Conservation (phyloP, 2,329 filamentous ascomycete genomes). For the Diaporthe capsici region DNA sequence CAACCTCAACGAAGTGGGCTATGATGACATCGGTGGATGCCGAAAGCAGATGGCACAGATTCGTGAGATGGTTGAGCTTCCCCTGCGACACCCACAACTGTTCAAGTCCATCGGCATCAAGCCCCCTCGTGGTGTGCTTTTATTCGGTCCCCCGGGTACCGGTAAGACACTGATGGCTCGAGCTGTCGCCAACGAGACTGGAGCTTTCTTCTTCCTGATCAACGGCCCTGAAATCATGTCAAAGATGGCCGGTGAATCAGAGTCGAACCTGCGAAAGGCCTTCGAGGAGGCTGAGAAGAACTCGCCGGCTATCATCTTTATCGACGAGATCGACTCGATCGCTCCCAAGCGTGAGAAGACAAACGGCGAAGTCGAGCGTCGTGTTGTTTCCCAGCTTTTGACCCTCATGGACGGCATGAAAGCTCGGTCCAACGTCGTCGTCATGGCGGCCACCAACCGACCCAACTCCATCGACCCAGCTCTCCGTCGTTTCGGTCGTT, state of each 20-base stretch:
- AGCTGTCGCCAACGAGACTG: constrained; percentile 98
- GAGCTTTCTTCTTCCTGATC: constrained; percentile 99
- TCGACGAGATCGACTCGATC: constrained; percentile 99
- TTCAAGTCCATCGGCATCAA: constrained; percentile 99
- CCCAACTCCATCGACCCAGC: constrained; percentile 99
- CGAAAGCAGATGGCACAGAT: constrained; percentile 99
- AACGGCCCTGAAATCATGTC: constrained; percentile 99
- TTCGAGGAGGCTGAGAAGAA: constrained; percentile 99
- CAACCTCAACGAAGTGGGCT: constrained; percentile 98
- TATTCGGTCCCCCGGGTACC: constrained; percentile 96
- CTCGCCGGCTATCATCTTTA: constrained; percentile 99
- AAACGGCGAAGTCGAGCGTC: constrained; percentile 97
- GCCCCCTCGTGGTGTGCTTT: constrained; percentile 96
- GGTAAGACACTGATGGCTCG: constrained; percentile 99
- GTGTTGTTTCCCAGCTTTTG: constrained; percentile 94
- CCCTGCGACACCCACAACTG: constrained; percentile 94
- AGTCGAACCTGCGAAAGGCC: constrained; percentile 98
- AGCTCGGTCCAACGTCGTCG: constrained; percentile 97
- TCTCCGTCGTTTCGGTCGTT: constrained; percentile 96
- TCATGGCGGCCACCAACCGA: constrained; percentile 99
- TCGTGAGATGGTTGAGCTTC: constrained; percentile 97
- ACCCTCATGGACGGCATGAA: constrained; percentile 99
- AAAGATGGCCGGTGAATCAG: constrained; percentile 99
- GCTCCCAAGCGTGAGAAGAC: constrained; percentile 99
- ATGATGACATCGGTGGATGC: constrained; percentile 99